Evolutionary conservation across 2,329 filamentous ascomycete genomes (phyloP).

Genomic region (Trichoderma arundinaceum): DNA sequence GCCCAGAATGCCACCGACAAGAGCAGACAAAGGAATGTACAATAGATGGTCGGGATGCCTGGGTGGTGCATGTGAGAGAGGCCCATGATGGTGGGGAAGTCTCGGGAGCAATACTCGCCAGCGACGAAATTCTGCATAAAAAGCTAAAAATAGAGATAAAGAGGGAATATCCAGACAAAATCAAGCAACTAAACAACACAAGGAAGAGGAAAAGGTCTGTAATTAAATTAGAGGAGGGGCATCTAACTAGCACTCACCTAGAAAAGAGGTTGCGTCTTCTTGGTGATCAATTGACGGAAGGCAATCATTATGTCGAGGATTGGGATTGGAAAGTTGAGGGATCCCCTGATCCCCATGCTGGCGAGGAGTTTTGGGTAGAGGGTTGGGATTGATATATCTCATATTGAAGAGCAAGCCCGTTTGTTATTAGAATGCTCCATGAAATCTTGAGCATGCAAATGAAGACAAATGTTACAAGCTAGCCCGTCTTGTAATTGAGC

Average conservation of each 20-base stretch:
- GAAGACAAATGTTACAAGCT: background rate
- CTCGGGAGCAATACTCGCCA: background rate
- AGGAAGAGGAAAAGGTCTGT: constrained; percentile 4
- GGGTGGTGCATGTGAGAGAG: constrained; percentile 13
- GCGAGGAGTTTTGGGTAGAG: constrained; percentile 12
- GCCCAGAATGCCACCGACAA: background rate
- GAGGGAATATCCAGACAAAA: no score
- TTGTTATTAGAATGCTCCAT: no score
- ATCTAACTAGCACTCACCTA: constrained; percentile 4
- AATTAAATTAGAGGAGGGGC: background rate
- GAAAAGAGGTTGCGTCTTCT: background rate
- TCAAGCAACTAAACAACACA: background rate
- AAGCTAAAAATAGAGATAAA: no score
- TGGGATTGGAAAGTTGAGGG: constrained; percentile 8
- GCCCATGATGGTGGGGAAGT: background rate
- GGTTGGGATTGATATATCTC: constrained; percentile 8
- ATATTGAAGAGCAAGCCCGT: background rate
- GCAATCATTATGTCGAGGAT: constrained; percentile 10
- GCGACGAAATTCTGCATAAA: no score
- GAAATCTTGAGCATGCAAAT: background rate
- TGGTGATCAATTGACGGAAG: constrained; percentile 11
- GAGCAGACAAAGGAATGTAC: constrained; percentile 6
- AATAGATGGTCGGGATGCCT: constrained; percentile 8
- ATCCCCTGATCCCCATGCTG: background rate
- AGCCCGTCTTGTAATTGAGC: background rate